phyloP scores from a whole-genome alignment of 768 basidiomycete species.

The Boletus sp. region DNA sequence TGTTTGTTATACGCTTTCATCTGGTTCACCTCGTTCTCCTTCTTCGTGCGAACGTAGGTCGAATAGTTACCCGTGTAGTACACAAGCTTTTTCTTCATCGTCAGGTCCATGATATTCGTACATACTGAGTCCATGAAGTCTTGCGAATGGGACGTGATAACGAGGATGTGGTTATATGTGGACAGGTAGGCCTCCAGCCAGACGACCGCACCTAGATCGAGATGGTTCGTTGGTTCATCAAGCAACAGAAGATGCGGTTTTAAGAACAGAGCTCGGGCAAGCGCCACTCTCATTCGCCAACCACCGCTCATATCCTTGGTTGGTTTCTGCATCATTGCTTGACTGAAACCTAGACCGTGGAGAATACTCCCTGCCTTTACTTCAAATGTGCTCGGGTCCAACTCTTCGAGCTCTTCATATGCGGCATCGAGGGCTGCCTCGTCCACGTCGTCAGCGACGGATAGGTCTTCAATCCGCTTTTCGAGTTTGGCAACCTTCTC shows the following conservation, averaged over 20 bases:
- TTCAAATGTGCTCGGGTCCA: slow-evolving; percentile 95
- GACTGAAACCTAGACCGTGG: slow-evolving; percentile 94
- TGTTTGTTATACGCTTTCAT: slow-evolving; percentile 99
- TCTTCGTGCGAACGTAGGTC: slow-evolving; percentile 94
- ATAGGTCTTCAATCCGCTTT: slow-evolving; percentile 90
- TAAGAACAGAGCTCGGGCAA: slow-evolving; percentile 93
- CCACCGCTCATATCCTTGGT: slow-evolving; percentile 99
- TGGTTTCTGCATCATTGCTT: slow-evolving; percentile 90
- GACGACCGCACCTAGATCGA: slow-evolving; percentile 96
- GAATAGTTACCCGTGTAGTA: slow-evolving; percentile 98
- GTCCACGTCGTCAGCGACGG: slow-evolving; percentile 85
- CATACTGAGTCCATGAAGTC: slow-evolving; percentile 99
- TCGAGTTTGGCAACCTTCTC: slow-evolving; percentile 94
- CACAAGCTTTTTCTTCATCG: slow-evolving; percentile 84
- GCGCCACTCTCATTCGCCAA: slow-evolving; percentile 98
- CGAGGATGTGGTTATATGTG: slow-evolving; percentile 98
- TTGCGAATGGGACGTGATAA: slow-evolving; percentile 97
- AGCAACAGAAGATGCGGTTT: slow-evolving; percentile 94
- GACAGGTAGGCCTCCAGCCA: slow-evolving; percentile 98
- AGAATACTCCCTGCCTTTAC: slow-evolving; percentile 93
- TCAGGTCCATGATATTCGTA: slow-evolving; percentile 98
- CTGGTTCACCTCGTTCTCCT: slow-evolving; percentile 98
- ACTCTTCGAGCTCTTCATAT: slow-evolving; percentile 95
- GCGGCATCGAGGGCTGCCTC: slow-evolving; percentile 83
- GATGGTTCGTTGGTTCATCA: slow-evolving; percentile 90